Conservation (phyloP, 768 basidiomycete genomes). For the Boletus subparvulus region DNA sequence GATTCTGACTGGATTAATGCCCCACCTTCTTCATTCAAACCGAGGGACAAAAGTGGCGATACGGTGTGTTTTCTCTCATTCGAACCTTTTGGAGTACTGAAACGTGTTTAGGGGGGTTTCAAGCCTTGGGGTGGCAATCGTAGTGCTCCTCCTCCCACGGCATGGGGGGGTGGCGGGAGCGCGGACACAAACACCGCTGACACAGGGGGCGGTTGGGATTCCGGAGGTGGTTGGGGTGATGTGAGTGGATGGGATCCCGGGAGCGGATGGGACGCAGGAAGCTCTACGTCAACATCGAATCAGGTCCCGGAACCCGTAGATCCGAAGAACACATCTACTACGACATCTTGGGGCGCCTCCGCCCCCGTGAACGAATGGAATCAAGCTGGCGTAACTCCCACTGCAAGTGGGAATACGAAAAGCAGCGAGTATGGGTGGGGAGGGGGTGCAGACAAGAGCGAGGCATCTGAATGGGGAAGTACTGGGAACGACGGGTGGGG, state of each 20-base stretch:
- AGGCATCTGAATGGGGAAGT: constrained; percentile 6
- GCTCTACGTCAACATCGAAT: constrained; percentile 4
- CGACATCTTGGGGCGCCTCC: background rate
- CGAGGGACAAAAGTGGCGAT: constrained; percentile 17
- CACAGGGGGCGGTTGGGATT: background rate
- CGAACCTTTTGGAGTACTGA: background rate
- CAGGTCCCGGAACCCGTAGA: background rate
- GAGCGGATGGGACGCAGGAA: constrained; percentile 8
- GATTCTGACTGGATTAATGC: constrained; percentile 25
- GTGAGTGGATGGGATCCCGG: background rate
- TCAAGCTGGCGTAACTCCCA: too few species aligned
- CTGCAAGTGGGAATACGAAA: too few species aligned
- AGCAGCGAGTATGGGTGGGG: too few species aligned
- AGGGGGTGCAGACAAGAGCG: background rate
- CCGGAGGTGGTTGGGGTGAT: background rate
- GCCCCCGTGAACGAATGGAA: too few species aligned
- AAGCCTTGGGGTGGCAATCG: constrained; percentile 6
- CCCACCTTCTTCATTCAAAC: background rate
- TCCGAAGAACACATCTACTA: background rate
- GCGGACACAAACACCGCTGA: background rate
- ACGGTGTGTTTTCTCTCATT: constrained; percentile 13
- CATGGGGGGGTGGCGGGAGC: background rate
- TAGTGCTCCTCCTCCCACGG: background rate
- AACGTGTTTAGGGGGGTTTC: constrained; percentile 5
- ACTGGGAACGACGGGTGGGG: background rate